Percentiles rank a stretch among this genome's conserved stretches.
These are phyloP conservation scores for Forsythia suspensa DNA, from an alignment of 257 asterid genomes.

Conservation along the genomic window DNA sequence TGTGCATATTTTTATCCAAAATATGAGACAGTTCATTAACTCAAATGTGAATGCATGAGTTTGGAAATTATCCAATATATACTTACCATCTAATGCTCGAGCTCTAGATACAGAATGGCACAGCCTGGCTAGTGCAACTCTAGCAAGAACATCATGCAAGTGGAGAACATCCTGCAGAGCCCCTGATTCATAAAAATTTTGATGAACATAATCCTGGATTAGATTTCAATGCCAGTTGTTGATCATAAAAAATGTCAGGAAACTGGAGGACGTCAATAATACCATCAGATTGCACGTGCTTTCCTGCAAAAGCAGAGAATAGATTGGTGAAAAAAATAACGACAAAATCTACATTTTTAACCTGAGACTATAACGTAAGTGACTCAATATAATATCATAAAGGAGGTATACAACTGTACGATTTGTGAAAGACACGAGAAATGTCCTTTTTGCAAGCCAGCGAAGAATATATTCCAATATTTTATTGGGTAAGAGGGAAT, in stretches of 20 bases:
- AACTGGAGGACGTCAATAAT: constrained; percentile 34
- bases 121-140: constrained; percentile 96
- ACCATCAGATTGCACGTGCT: constrained; percentile 91
- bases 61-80: constrained; percentile 17
- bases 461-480: not conserved
- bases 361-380: not conserved
- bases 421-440: not conserved
- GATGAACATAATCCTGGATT: constrained; percentile 25
- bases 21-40: constrained; percentile 12
- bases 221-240: constrained; percentile 30
- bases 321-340: constrained; percentile 27
- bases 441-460: not conserved
- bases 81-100: constrained; percentile 83
- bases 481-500: not conserved
- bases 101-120: constrained; percentile 92
- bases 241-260: constrained; percentile 10
- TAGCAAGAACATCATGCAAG: constrained; percentile 97
- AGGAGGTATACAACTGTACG: not conserved
- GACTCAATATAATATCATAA: not conserved
- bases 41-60: constrained; percentile 1
- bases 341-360: not conserved
- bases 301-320: constrained; percentile 66
- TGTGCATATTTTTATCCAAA: not conserved
- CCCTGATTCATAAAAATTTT: constrained; percentile 64
- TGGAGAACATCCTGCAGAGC: constrained; percentile 95